Base-by-base conservation (phyloP, 495 filamentous ascomycete genomes). In the Hyaloscypha variabilis region DNA sequence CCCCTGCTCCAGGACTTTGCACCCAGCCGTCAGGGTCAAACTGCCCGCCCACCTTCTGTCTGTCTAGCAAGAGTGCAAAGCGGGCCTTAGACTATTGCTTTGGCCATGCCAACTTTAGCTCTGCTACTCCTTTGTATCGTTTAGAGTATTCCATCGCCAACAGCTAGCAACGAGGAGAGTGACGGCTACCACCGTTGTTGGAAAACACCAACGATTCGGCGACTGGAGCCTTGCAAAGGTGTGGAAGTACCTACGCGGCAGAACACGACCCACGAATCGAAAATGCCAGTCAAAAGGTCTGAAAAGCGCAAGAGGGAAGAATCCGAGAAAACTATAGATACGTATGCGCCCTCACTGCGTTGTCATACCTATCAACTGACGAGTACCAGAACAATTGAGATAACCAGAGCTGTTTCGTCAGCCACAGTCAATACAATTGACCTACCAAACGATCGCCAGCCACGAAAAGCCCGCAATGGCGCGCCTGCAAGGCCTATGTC, bases 271-370 rank as follows among this genome's bases (percentile, higher is more conserved):
- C 49, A 51, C 6, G 49, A 51, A 8, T 51, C 2, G 49, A 51
- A 51, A 3, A 51, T 51, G 49, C 8, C 49, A 51, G 8, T 6
- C 49, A 51, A 51, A 51, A 51, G n/a, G 3, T 51, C 49, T 19
- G 23, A 21, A 51, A 51, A 51, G 49, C 49, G 49, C 49, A 51
- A 51, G 49, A 51, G 49, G 49, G 49, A 51, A 51, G 49, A 25
- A 51, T 51, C 49, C 49, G 49, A 51, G 49, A 51, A 51, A 19
- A 51, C 49, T n/a, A 17, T 19, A 8, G 49, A 51, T 51, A 17
- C 49, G 49, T 51, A 51, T 51, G 17, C n/a, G 49, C 49, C 17
- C 49, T 19, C n/a, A 19, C 11, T 5, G 49, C 6, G n/a, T 19
- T 19, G 8, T 51, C 49, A 3, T 19, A 51, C n/a, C 49, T 51